Percentiles rank a stretch among this genome's conserved stretches.
These are phyloP conservation scores for Aureobasidium sp. DNA, from an alignment of 2,329 filamentous ascomycete species.

Conservation along the genomic window DNA sequence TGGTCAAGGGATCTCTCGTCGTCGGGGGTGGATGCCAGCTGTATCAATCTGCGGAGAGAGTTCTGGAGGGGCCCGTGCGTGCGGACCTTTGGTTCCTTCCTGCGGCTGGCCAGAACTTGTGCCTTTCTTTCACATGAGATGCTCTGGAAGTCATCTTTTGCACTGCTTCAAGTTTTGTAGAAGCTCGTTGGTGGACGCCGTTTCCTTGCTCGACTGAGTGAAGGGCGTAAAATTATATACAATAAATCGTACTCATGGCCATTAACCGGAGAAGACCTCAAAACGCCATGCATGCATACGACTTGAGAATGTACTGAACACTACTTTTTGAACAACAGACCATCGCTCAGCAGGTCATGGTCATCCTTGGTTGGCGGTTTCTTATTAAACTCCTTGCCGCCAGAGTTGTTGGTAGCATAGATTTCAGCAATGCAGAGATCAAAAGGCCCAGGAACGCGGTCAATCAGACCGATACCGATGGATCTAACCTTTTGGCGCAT, in stretches of 20 bases:
- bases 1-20: background rate
- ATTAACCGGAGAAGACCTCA: background rate
- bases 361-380: conserved; percentile 5
- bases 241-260: background rate
- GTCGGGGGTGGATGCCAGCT: background rate
- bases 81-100: background rate
- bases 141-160: background rate
- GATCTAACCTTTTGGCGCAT: conserved; percentile 77
- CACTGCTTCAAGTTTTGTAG: too few relatives aligned
- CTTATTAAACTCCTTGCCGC: conserved; percentile 30
- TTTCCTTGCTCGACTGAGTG: too few relatives aligned
- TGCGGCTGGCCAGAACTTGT: background rate
- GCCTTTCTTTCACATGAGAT: background rate
- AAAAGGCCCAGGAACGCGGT: conserved; percentile 81
- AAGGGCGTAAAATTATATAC: too few relatives aligned
- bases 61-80: background rate
- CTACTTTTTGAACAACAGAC: conserved; percentile 6
- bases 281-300: conserved; percentile 2
- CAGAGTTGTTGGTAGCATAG: conserved; percentile 75
- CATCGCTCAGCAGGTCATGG: conserved; percentile 6
- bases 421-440: conserved; percentile 77
- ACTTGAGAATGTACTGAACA: background rate
- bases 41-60: conserved; percentile 6
- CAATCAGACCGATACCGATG: conserved; percentile 81
- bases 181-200: too few relatives aligned